Percentiles rank a stretch among this genome's conserved stretches.
phyloP scores from a whole-genome alignment of 768 basidiomycete genomes.

The Bullera alba region DNA sequence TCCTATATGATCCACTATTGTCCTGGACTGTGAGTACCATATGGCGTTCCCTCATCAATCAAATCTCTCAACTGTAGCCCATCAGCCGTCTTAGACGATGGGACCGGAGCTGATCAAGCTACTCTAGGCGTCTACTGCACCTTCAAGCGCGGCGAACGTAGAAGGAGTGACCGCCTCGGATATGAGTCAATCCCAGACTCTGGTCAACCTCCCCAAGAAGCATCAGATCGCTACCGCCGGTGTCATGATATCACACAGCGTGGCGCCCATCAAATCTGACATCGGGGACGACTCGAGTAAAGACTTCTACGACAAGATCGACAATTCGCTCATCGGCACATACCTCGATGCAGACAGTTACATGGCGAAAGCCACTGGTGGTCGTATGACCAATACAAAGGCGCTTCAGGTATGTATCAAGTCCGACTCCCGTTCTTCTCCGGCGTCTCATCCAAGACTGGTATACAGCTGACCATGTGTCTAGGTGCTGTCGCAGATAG shows the following conservation, averaged over 20 bases:
- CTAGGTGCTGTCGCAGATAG: conserved; percentile 39
- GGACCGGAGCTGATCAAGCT: too few relatives aligned
- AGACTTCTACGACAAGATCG: conserved; percentile 19
- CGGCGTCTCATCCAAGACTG: background rate
- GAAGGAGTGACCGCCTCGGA: too few relatives aligned
- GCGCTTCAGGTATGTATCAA: conserved; percentile 26
- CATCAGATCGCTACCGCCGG: too few relatives aligned
- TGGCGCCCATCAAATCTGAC: conserved; percentile 9
- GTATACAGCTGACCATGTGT: background rate
- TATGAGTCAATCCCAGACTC: too few relatives aligned
- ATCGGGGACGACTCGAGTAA: background rate
- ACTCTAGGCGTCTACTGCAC: too few relatives aligned
- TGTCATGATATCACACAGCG: conserved; percentile 9
- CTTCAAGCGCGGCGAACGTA: too few relatives aligned
- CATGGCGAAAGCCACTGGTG: conserved; percentile 29
- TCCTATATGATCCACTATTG: conserved; percentile 47
- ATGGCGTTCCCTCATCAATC: background rate
- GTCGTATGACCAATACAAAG: conserved; percentile 39
- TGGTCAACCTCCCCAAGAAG: too few relatives aligned
- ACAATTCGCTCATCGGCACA: conserved; percentile 18
- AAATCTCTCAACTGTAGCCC: too few relatives aligned
- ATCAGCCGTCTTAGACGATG: too few relatives aligned
- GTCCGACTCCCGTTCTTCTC: background rate
- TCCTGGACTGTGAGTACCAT: conserved; percentile 34
- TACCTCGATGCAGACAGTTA: conserved; percentile 31